phyloP scores from a whole-genome alignment of 2,329 filamentous ascomycete species.

The Exophiala spinifera region DNA sequence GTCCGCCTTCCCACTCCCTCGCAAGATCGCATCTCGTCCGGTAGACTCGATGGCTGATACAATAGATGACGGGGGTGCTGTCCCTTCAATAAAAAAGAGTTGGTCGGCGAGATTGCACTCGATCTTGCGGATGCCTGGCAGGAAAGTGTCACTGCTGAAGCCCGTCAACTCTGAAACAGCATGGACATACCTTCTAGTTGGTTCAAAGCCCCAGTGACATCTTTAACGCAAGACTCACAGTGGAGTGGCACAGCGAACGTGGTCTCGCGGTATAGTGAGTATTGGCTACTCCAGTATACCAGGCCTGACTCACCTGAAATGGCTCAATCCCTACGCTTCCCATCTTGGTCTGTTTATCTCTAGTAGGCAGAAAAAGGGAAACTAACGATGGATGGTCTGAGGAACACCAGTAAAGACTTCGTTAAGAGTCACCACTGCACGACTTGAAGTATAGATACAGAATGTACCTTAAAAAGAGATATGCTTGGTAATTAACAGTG shows the following conservation, averaged over 20 bases:
- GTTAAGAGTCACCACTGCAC: neutral
- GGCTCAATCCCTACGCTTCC: slow-evolving; percentile 39
- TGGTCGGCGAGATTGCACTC: slow-evolving; percentile 79
- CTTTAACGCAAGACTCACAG: slow-evolving; percentile 84
- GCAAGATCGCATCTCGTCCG: slow-evolving; percentile 88
- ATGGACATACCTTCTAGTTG: slow-evolving; percentile 60
- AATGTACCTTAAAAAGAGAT: neutral
- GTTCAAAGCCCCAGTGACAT: slow-evolving; percentile 75
- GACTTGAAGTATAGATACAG: no score
- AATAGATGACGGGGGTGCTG: slow-evolving; percentile 83
- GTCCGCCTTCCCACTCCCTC: slow-evolving; percentile 81
- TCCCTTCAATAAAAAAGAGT: slow-evolving; percentile 80
- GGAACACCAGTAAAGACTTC: neutral
- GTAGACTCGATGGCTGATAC: slow-evolving; percentile 85
- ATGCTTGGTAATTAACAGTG: neutral
- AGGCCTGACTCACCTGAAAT: slow-evolving; percentile 41
- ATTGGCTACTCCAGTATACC: slow-evolving; percentile 22
- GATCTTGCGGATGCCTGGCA: slow-evolving; percentile 72
- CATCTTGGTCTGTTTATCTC: slow-evolving; percentile 12
- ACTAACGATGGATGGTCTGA: no score
- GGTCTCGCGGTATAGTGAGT: slow-evolving; percentile 56
- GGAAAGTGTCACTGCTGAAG: slow-evolving; percentile 7
- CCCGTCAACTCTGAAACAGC: neutral
- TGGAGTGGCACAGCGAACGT: slow-evolving; percentile 92
- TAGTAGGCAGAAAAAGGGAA: no score